phyloP scores from a whole-genome alignment of 352 stramenopile species.

The Phytophthora macrochlamydospora region DNA sequence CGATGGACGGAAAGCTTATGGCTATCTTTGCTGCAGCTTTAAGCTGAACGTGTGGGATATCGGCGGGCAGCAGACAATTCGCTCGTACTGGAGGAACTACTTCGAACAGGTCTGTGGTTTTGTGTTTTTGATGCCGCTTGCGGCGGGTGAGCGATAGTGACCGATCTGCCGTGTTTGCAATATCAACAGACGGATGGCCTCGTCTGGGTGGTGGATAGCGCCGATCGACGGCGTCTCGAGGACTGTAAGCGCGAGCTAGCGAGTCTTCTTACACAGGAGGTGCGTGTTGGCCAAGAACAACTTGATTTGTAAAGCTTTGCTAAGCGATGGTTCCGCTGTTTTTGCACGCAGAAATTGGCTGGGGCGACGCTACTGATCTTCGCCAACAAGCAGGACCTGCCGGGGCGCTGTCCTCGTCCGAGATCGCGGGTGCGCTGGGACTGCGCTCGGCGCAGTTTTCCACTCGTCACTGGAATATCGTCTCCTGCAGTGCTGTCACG shows the following conservation, averaged over 20 bases:
- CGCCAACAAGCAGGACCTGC: conserved; percentile 99
- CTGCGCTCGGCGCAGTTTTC: conserved; percentile 84
- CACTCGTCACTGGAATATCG: conserved; percentile 88
- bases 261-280: conserved; percentile 89
- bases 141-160: background rate
- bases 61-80: conserved; percentile 98
- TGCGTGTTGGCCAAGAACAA: conserved; percentile 18
- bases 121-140: no score
- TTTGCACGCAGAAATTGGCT: conserved; percentile 91
- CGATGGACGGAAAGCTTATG: background rate
- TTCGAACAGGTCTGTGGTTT: conserved; percentile 90
- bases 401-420: conserved; percentile 88
- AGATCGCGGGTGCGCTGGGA: conserved; percentile 93
- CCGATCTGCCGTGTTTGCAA: background rate
- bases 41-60: conserved; percentile 99
- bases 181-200: conserved; percentile 95
- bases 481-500: conserved; percentile 97
- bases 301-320: no score
- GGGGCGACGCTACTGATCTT: conserved; percentile 99
- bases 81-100: conserved; percentile 99
- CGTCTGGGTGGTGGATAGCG: conserved; percentile 99
- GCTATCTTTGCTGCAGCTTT: conserved; percentile 72
- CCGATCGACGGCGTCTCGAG: conserved; percentile 93
- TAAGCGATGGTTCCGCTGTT: background rate
- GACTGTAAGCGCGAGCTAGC: conserved; percentile 93